Base-by-base conservation (phyloP, 2,329 filamentous ascomycete genomes). In the Talaromyces sp. region DNA sequence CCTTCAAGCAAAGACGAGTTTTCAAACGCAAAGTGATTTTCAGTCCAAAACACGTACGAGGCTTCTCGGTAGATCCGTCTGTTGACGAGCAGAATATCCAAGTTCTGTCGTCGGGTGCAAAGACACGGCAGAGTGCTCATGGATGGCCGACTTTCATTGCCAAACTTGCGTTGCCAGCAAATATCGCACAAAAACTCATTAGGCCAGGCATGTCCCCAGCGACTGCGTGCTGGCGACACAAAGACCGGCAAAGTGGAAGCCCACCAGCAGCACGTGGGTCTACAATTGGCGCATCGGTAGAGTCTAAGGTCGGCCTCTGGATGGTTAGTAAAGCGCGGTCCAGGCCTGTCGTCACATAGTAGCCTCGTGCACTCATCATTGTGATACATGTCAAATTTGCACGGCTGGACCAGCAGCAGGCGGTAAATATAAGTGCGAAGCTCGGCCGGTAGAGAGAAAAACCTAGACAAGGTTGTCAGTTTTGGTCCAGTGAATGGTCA, bases 11-110 rank as follows among this genome's bases (percentile, higher is more conserved):
- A n/a, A 32, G 43, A 38, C 1, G 61, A 58, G 27, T 60, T 41
- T 41, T 65, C 64, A 14, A 65, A 64, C 1, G 63, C 61, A 29
- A 63, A 65, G 10, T 53, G 57, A n/a, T 62, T 64, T 29, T 64
- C 63, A 5, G 38, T 56, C 63, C 64, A 64, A 31, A 65, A 64
- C 0, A 63, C 51, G 14, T 56, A 54, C 6, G 59, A 57, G 8
- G 64, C 63, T 7, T 65, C 63, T 3, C 58, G 38, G 35, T 63
- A 56, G 4, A 64, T 19, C 9, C 51, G 26, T 19, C 29, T 60
- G 31, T 57, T 61, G 38, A 54, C 43, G 1, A 62, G 54, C 17
- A 64, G 43, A 14, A 64, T 26, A 4, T 58, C 48, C 12, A 64
- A 35, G 17, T 61, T 58, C 3, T 38, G 26, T n/a, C 52, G 61